These are phyloP conservation scores for Chernovozyma aurita DNA, from an alignment of 1,139 yeast species.

Conservation along the genomic window DNA sequence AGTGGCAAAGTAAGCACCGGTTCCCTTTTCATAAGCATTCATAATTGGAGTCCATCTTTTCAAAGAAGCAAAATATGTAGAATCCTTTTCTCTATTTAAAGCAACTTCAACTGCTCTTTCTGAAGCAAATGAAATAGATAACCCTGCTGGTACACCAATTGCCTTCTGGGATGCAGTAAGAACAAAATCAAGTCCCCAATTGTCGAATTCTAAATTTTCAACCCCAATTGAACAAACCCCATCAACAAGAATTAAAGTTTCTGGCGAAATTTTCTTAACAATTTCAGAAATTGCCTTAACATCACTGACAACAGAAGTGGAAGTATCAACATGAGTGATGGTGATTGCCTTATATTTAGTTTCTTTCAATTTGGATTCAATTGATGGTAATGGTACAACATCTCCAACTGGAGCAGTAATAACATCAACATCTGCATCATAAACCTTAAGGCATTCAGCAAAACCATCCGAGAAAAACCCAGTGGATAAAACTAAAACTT, in stretches of 20 bases:
- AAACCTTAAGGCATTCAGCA: conserved; percentile 71
- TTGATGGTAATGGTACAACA: conserved; percentile 52
- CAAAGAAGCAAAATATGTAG: conserved; percentile 70
- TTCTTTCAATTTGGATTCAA: conserved; percentile 50
- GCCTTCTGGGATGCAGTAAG: conserved; percentile 95
- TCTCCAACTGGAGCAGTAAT: conserved; percentile 70
- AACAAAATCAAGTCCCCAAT: conserved; percentile 87
- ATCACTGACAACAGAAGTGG: conserved; percentile 84
- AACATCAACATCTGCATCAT: conserved; percentile 69
- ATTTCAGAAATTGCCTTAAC: conserved; percentile 59
- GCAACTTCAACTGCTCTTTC: conserved; percentile 69
- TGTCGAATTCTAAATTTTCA: conserved; percentile 79
- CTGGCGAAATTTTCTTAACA: conserved; percentile 66
- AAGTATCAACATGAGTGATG: conserved; percentile 93
- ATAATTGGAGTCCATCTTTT: conserved; percentile 87
- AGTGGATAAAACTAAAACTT: conserved; percentile 81
- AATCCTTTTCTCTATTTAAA: conserved; percentile 48
- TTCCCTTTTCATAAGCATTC: conserved; percentile 80
- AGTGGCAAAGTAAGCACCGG: conserved; percentile 87
- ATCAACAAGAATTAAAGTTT: conserved; percentile 79
- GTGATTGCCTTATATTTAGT: conserved; percentile 66
- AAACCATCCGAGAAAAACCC: conserved; percentile 89
- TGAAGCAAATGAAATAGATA: conserved; percentile 73
- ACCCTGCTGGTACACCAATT: conserved; percentile 90
- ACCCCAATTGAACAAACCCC: conserved; percentile 94